These are phyloP conservation scores for Boletellus ananas DNA, from an alignment of 768 basidiomycete species.

Conservation along the genomic window DNA sequence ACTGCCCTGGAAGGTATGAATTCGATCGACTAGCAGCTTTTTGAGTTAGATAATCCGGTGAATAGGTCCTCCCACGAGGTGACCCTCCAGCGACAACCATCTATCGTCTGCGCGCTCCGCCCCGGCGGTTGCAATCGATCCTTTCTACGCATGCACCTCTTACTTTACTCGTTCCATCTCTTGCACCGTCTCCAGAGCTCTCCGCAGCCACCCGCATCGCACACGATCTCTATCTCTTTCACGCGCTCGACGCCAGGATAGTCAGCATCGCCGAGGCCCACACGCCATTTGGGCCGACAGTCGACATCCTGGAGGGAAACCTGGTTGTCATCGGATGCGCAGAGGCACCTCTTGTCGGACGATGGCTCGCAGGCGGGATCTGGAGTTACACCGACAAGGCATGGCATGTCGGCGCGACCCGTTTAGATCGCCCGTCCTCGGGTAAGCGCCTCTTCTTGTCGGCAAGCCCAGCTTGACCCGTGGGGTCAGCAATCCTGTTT, in stretches of 20 bases:
- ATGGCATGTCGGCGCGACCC: slow-evolving; percentile 12
- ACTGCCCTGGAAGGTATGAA: slow-evolving; percentile 24
- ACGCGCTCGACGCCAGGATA: slow-evolving; percentile 66
- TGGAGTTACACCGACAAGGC: slow-evolving; percentile 21
- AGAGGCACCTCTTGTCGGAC: slow-evolving; percentile 31
- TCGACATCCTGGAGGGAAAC: slow-evolving; percentile 38
- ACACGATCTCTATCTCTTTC: slow-evolving; percentile 63
- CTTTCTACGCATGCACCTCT: slow-evolving; percentile 53
- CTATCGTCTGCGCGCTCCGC: slow-evolving; percentile 6
- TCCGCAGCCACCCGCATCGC: slow-evolving; percentile 64
- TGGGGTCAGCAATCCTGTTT: slow-evolving; percentile 49
- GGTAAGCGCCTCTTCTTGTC: slow-evolving; percentile 5
- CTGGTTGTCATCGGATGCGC: slow-evolving; percentile 55
- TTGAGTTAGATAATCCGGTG: not conserved
- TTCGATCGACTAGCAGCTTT: too few relatives aligned
- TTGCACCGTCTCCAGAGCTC: slow-evolving; percentile 32
- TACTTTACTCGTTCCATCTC: slow-evolving; percentile 50
- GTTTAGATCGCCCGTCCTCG: slow-evolving; percentile 21
- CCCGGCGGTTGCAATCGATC: slow-evolving; percentile 58
- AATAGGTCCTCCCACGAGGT: slow-evolving; percentile 7
- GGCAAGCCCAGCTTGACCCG: not conserved
- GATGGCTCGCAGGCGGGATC: slow-evolving; percentile 27
- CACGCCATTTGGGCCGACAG: slow-evolving; percentile 11
- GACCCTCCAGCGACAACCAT: not conserved
- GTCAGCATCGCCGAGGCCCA: slow-evolving; percentile 34